These are phyloP conservation scores for Euphorbia peplus DNA, from an alignment of 345 rosid species.

Conservation along the genomic window DNA sequence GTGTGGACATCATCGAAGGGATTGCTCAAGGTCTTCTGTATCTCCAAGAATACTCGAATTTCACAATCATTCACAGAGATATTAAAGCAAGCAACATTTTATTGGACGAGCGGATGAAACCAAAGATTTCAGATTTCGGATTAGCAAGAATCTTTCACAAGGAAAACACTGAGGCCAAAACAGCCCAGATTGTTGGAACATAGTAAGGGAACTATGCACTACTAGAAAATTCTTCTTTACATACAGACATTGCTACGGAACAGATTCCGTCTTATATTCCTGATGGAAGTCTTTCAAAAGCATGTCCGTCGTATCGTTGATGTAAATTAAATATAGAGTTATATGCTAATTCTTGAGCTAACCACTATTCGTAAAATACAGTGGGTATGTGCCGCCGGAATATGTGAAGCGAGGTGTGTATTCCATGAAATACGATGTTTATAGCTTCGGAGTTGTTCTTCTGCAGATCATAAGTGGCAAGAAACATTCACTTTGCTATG, in stretches of 20 bases:
- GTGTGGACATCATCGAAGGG: constrained; percentile 40
- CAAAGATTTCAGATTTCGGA: constrained; percentile 50
- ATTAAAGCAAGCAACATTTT: constrained; percentile 42
- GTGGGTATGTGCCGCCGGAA: constrained; percentile 54
- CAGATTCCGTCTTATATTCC: too few relatives aligned
- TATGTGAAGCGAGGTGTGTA: constrained; percentile 42
- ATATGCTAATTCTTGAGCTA: neutral
- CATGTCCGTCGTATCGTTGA: too few relatives aligned
- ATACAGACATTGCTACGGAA: too few relatives aligned
- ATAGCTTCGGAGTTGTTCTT: constrained; percentile 51
- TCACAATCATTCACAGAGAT: constrained; percentile 45
- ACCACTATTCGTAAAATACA: constrained; percentile 6
- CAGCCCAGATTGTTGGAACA: constrained; percentile 38
- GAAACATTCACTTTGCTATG: constrained; percentile 31
- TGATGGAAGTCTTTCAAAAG: too few relatives aligned
- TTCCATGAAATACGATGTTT: constrained; percentile 47
- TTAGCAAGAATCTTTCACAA: constrained; percentile 39
- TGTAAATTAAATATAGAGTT: too few relatives aligned
- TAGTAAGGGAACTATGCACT: constrained; percentile 25
- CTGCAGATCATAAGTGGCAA: constrained; percentile 46
- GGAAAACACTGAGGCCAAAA: constrained; percentile 37
- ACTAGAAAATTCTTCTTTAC: too few relatives aligned
- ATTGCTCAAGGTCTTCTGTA: constrained; percentile 47
- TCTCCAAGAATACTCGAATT: constrained; percentile 50
- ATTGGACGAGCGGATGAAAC: constrained; percentile 35